Evolutionary conservation across 2,329 filamentous ascomycete genomes (phyloP), one percentile per base, ranked within the genome.

Genomic region (Furcasterigmium sp.): DNA sequence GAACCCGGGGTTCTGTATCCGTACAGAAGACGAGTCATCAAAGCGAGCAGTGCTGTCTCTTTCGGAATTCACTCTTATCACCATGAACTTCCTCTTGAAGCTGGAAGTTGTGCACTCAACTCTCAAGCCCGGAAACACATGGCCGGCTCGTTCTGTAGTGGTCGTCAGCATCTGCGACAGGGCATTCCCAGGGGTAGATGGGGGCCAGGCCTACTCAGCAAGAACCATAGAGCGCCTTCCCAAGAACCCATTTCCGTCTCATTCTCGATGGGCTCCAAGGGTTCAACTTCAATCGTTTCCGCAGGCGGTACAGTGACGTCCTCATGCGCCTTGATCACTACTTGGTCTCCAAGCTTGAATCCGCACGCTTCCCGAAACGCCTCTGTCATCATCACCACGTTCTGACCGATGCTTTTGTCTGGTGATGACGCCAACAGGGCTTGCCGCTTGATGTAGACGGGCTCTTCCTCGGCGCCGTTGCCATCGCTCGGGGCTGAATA

Each of bases 341-440:
- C 67, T 40, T 80, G 76, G 39, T 90, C 85, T 14, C 81, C 82
- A 4, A 93, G 69, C 47, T 84, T 84, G 53, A 95, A 76, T 1
- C 79, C 80, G 51, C 85, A 85, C 7, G 80, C 76, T 28, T 86
- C 83, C 49, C 87, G 84, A 42, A 94, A 79, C 6, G 80, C 72
- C 49, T 87, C 83, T 18, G 87, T 83, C 68, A 87, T 79, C 70
- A 91, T 75, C 39, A 86, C 70, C 44, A 88, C 73, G 49, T 83
- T 77, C 51, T 79, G 80, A 56, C 82, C 76, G 51, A 88, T 69
- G 54, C 82, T 81, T 58, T 83, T 75, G 36, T 73, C 71, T 2
- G 72, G 68, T 14, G 73, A 61, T 1, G 69, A 66, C 66, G 73
- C 77, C 2, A 76, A 63, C 23, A 71, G 66, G 5, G 73, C 75